phyloP scores from a whole-genome alignment of 768 basidiomycete species.

The Sporobolomyces roseus region DNA sequence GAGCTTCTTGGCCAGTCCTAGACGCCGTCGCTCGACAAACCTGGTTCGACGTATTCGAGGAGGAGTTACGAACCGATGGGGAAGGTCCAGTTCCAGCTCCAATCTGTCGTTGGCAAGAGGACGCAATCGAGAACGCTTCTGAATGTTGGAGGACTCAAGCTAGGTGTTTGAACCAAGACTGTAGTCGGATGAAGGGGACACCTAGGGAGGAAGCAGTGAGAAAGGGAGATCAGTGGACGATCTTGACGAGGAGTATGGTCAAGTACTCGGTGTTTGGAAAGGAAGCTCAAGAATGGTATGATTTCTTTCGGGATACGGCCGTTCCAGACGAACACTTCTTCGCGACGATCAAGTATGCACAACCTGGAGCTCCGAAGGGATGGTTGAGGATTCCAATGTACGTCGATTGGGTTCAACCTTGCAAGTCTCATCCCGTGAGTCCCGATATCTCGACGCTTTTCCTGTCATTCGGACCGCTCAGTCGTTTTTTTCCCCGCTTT shows the following conservation, averaged over 20 bases:
- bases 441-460: too few relatives aligned
- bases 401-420: constrained; percentile 10
- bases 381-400: constrained; percentile 16
- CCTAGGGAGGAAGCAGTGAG: background rate
- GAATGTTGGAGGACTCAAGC: constrained; percentile 1
- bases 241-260: constrained; percentile 3
- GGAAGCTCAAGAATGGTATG: constrained; percentile 13
- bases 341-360: constrained; percentile 7
- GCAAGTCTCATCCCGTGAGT: constrained; percentile 10
- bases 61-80: background rate
- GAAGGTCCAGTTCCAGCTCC: constrained; percentile 1
- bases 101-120: background rate
- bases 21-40: background rate
- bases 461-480: too few relatives aligned
- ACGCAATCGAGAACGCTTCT: background rate
- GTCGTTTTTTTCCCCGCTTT: too few relatives aligned
- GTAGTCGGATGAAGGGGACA: background rate
- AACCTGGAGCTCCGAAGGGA: constrained; percentile 3
- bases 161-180: background rate
- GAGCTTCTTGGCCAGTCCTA: background rate
- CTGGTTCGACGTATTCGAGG: constrained; percentile 8
- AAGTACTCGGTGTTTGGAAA: constrained; percentile 5
- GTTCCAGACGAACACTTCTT: constrained; percentile 15
- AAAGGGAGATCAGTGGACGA: constrained; percentile 10
- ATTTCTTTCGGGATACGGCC: constrained; percentile 6